Evolutionary conservation across 208 protist genomes (phyloP).

Genomic region (Herpetomonas muscarum): DNA sequence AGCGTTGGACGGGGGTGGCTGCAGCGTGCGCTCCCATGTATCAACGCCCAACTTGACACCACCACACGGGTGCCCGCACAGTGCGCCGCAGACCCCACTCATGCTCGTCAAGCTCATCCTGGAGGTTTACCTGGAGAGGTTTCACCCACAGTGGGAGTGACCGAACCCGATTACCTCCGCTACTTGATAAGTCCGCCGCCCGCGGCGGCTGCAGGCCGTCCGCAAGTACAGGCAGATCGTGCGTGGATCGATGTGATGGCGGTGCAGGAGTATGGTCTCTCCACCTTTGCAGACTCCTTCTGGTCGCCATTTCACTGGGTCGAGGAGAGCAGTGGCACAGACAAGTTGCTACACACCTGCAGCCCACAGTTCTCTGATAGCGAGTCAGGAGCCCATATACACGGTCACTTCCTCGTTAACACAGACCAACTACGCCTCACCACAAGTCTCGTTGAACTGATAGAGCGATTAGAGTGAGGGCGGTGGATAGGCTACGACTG

Average conservation of each 20-base stretch:
- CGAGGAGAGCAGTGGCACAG: background rate
- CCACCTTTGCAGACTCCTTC: conserved; percentile 35
- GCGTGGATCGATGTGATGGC: conserved; percentile 41
- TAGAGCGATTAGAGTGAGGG: background rate
- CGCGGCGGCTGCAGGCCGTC: conserved; percentile 12
- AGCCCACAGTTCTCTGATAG: background rate
- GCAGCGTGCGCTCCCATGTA: background rate
- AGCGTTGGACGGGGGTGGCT: conserved; percentile 1
- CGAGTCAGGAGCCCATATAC: too few relatives aligned
- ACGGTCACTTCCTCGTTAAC: conserved; percentile 12
- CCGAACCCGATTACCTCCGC: conserved; percentile 14
- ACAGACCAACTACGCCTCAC: conserved; percentile 5
- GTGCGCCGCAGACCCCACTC: background rate
- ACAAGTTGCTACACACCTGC: background rate
- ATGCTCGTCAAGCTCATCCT: background rate
- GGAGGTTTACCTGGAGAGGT: background rate
- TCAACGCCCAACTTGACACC: conserved; percentile 7
- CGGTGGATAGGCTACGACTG: too few relatives aligned
- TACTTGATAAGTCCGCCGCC: conserved; percentile 22
- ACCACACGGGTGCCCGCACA: background rate
- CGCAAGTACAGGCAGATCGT: conserved; percentile 17
- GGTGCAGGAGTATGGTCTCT: conserved; percentile 16
- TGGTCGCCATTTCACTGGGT: conserved; percentile 20
- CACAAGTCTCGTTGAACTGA: background rate
- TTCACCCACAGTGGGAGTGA: background rate